Evolutionary conservation across 1,284 basidiomycete species (phyloP).

Genomic region (Microbotryum violaceum): DNA sequence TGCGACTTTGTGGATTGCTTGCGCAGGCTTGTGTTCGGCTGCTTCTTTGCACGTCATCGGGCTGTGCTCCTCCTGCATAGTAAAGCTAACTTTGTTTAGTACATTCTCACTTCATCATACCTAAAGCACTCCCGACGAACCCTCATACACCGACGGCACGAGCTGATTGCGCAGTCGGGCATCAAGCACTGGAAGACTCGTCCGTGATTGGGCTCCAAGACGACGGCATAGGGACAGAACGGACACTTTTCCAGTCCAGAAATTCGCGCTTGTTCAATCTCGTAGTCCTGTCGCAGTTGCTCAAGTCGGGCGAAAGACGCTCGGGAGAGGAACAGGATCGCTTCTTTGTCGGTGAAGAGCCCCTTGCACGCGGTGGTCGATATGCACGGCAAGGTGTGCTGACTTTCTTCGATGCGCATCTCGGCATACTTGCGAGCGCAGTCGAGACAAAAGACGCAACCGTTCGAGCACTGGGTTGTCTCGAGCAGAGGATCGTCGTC

Average conservation of each 20-base stretch:
- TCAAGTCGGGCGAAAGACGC: conserved; percentile 29
- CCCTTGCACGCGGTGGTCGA: conserved; percentile 30
- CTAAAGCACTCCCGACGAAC: too few relatives aligned
- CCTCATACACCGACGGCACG: too few relatives aligned
- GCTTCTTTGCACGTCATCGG: too few relatives aligned
- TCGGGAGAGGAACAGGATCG: conserved; percentile 22
- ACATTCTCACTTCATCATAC: too few relatives aligned
- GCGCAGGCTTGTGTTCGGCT: too few relatives aligned
- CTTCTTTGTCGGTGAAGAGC: conserved; percentile 29
- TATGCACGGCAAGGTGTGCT: conserved; percentile 33
- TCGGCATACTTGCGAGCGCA: conserved; percentile 32
- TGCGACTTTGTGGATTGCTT: too few relatives aligned
- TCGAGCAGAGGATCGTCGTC: conserved; percentile 20
- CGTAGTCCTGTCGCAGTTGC: conserved; percentile 34
- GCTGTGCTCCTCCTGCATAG: too few relatives aligned
- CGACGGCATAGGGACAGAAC: too few relatives aligned
- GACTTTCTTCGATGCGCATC: conserved; percentile 29
- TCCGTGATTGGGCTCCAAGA: too few relatives aligned
- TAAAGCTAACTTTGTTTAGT: too few relatives aligned
- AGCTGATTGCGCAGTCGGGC: too few relatives aligned
- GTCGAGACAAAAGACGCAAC: conserved; percentile 34
- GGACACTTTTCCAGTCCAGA: conserved; percentile 33
- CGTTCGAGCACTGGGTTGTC: conserved; percentile 22
- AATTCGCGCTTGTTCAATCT: conserved; percentile 32
- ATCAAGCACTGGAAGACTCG: too few relatives aligned